A percentile compares a stretch with the other conserved stretches of the same genome.
phyloP scores from a whole-genome alignment of 768 basidiomycete species.

The Auriscalpium orientale region DNA sequence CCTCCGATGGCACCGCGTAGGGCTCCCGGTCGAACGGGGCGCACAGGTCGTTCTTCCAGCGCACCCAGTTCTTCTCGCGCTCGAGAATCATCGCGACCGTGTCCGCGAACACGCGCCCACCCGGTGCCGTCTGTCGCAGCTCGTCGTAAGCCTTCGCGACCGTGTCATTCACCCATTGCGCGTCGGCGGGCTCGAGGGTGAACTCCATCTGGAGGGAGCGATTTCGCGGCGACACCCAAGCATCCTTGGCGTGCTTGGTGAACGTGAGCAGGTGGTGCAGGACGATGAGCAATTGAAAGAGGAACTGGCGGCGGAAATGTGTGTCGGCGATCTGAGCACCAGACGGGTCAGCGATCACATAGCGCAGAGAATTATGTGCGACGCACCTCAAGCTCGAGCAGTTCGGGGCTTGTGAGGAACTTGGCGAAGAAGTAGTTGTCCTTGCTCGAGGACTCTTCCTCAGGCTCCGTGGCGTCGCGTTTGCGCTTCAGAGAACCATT shows the following conservation, averaged over 20 bases:
- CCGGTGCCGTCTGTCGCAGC: slow-evolving; percentile 69
- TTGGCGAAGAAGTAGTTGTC: slow-evolving; percentile 89
- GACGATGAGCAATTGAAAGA: slow-evolving; percentile 79
- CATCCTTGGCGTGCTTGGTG: slow-evolving; percentile 56
- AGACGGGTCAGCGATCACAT: not conserved
- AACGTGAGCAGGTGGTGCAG: slow-evolving; percentile 69
- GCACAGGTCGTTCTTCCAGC: slow-evolving; percentile 83
- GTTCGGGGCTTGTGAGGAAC: slow-evolving; percentile 81
- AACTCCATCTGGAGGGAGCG: slow-evolving; percentile 82
- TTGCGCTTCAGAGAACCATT: slow-evolving; percentile 51
- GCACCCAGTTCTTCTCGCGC: slow-evolving; percentile 84
- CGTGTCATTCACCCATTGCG: slow-evolving; percentile 72
- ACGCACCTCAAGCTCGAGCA: slow-evolving; percentile 79
- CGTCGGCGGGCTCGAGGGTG: slow-evolving; percentile 57
- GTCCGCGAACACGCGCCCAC: slow-evolving; percentile 69
- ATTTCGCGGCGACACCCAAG: slow-evolving; percentile 58
- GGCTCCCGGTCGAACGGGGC: slow-evolving; percentile 71
- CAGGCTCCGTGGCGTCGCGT: slow-evolving; percentile 44
- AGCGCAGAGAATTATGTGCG: not conserved
- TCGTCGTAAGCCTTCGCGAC: slow-evolving; percentile 46
- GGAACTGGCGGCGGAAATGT: slow-evolving; percentile 87
- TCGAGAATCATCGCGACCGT: slow-evolving; percentile 66
- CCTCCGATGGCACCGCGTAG: slow-evolving; percentile 41
- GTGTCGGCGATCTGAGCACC: slow-evolving; percentile 71
- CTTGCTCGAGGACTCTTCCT: slow-evolving; percentile 41